Percentiles rank a stretch among this genome's conserved stretches.
Conservation (phyloP, 305 asterid genomes). For the Solanum hybrid region DNA sequence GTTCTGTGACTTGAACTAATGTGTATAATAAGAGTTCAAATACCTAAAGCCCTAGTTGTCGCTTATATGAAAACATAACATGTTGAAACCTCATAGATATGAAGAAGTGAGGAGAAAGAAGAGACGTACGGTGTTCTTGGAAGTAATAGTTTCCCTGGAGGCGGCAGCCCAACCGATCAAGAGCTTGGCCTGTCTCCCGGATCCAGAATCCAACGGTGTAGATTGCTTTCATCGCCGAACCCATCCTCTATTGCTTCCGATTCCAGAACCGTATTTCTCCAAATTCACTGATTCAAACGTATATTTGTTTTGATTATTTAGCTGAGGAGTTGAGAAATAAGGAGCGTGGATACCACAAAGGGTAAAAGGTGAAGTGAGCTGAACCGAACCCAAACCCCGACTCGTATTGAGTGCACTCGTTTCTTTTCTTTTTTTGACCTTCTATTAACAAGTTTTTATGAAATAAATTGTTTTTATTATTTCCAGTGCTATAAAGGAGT, state of each 20-base stretch:
- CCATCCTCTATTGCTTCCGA: conserved; percentile 28
- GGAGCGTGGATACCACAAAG: conserved; percentile 8
- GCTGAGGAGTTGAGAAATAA: not conserved
- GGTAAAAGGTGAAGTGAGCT: conserved; percentile 12
- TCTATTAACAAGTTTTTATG: not conserved
- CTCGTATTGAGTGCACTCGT: not conserved
- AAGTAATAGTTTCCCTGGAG: conserved; percentile 80
- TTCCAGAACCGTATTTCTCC: conserved; percentile 2
- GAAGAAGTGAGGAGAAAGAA: not conserved
- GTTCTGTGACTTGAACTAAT: not conserved
- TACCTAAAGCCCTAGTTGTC: not conserved
- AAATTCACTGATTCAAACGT: not conserved
- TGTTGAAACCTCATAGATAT: not conserved
- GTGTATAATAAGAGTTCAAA: not conserved
- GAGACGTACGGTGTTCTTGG: conserved; percentile 60
- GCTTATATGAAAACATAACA: not conserved
- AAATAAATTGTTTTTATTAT: too few relatives aligned
- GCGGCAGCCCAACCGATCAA: conserved; percentile 96
- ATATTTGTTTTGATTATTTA: not conserved
- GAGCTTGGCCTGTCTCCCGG: conserved; percentile 96
- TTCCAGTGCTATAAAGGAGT: not conserved
- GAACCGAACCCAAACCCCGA: not conserved
- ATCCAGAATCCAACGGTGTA: conserved; percentile 92
- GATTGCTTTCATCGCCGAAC: conserved; percentile 59
- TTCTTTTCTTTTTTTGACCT: not conserved